Evolutionary conservation across 2,329 filamentous ascomycete genomes (phyloP).

Genomic region (Trichoderma simmonsii): DNA sequence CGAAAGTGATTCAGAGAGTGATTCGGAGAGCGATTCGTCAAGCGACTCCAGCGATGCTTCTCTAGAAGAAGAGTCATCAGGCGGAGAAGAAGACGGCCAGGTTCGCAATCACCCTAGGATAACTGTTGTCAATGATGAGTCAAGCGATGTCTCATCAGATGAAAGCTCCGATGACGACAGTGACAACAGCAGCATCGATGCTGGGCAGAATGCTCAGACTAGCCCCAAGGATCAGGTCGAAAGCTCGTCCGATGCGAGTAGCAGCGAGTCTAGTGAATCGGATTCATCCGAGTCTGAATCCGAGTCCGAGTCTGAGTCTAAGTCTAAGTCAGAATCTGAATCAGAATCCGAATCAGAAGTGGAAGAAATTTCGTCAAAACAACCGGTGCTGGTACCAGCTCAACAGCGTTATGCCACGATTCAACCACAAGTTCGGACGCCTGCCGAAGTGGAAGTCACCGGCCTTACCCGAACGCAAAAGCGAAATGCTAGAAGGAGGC

Average conservation of each 20-base stretch:
- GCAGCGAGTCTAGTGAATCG: constrained; percentile 23
- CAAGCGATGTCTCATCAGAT: not conserved
- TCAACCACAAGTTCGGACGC: not conserved
- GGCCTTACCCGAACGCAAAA: constrained; percentile 47
- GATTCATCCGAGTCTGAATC: constrained; percentile 20
- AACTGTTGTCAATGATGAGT: not conserved
- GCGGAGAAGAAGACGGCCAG: not conserved
- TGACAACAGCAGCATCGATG: constrained; percentile 4
- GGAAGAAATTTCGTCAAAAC: constrained; percentile 39
- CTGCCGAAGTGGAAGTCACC: constrained; percentile 24
- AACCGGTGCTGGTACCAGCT: not conserved
- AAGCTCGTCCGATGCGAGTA: not conserved
- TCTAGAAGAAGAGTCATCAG: not conserved
- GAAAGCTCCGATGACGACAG: constrained; percentile 11
- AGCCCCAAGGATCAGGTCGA: not conserved
- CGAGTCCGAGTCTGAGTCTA: constrained; percentile 25
- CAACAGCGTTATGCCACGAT: not conserved
- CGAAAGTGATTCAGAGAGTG: constrained; percentile 4
- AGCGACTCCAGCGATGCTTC: constrained; percentile 20
- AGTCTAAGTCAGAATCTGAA: constrained; percentile 23
- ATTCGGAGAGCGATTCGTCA: not conserved
- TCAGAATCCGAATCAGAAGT: constrained; percentile 32
- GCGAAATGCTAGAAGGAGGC: constrained; percentile 50
- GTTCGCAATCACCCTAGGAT: not conserved
- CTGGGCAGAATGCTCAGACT: constrained; percentile 12